Percentiles rank a stretch among this genome's conserved stretches.
Conservation (phyloP, 1,284 basidiomycete species). For the Athelia psychrophila region DNA sequence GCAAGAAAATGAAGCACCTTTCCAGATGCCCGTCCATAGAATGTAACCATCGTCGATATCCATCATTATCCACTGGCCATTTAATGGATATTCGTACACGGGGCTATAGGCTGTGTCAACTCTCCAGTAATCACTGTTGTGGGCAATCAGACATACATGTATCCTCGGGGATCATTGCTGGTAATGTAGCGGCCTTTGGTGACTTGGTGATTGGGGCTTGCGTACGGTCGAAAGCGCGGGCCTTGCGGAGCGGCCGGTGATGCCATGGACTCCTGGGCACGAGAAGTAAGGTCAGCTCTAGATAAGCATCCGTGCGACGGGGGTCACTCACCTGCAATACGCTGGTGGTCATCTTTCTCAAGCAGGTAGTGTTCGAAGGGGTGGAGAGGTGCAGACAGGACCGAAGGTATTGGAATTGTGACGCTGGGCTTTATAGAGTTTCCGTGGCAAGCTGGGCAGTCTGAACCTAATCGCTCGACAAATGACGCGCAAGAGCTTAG, state of each 20-base stretch:
- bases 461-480: not conserved
- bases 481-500: too few relatives aligned
- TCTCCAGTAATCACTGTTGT: not conserved
- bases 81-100: constrained; percentile 84
- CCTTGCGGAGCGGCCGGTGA: constrained; percentile 41
- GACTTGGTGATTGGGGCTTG: constrained; percentile 74
- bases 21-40: constrained; percentile 87
- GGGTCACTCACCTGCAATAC: constrained; percentile 25
- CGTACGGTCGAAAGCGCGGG: constrained; percentile 71
- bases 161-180: constrained; percentile 82
- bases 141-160: constrained; percentile 51
- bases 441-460: not conserved
- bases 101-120: constrained; percentile 43
- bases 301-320: constrained; percentile 3
- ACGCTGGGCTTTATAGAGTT: not conserved
- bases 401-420: not conserved
- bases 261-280: constrained; percentile 47
- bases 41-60: constrained; percentile 88
- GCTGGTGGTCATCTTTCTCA: constrained; percentile 20
- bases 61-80: constrained; percentile 91
- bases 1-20: constrained; percentile 46
- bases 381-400: not conserved
- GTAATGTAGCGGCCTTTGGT: constrained; percentile 85
- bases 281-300: not conserved
- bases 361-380: constrained; percentile 11